Evolutionary conservation across 2,329 filamentous ascomycete species (phyloP).

Genomic region (Fusarium liriodendri): DNA sequence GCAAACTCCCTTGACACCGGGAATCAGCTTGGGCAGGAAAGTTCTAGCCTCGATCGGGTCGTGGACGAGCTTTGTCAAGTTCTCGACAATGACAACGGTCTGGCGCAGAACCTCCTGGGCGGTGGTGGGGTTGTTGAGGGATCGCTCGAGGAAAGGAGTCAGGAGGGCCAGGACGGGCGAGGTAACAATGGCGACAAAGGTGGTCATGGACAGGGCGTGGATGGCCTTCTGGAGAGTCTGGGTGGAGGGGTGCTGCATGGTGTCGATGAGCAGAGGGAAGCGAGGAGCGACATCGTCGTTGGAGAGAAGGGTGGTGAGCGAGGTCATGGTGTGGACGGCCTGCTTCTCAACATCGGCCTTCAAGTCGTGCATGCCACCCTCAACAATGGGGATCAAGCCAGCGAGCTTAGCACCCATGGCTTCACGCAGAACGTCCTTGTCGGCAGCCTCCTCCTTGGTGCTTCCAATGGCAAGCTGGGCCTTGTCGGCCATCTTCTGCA

Average conservation of each 20-base stretch:
- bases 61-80: constrained; percentile 97
- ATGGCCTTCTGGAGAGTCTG: constrained; percentile 95
- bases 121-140: constrained; percentile 90
- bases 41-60: constrained; percentile 93
- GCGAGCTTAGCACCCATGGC: constrained; percentile 91
- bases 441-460: constrained; percentile 83
- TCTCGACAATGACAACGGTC: constrained; percentile 96
- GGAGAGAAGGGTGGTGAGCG: constrained; percentile 87
- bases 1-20: constrained; percentile 90
- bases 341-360: constrained; percentile 91
- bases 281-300: constrained; percentile 97
- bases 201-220: constrained; percentile 95
- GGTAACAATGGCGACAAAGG: constrained; percentile 96
- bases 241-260: constrained; percentile 92
- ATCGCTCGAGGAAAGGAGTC: constrained; percentile 93
- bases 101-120: constrained; percentile 94
- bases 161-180: constrained; percentile 94
- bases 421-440: constrained; percentile 91
- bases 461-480: constrained; percentile 84
- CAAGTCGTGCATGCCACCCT: constrained; percentile 95
- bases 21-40: constrained; percentile 93
- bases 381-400: constrained; percentile 88
- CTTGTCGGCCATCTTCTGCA: constrained; percentile 96
- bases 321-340: constrained; percentile 91
- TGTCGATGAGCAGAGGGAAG: constrained; percentile 91